Percentiles rank a stretch among this genome's conserved stretches.
phyloP scores from a whole-genome alignment of 2,329 filamentous ascomycete genomes.

The Talaromyces sp. region DNA sequence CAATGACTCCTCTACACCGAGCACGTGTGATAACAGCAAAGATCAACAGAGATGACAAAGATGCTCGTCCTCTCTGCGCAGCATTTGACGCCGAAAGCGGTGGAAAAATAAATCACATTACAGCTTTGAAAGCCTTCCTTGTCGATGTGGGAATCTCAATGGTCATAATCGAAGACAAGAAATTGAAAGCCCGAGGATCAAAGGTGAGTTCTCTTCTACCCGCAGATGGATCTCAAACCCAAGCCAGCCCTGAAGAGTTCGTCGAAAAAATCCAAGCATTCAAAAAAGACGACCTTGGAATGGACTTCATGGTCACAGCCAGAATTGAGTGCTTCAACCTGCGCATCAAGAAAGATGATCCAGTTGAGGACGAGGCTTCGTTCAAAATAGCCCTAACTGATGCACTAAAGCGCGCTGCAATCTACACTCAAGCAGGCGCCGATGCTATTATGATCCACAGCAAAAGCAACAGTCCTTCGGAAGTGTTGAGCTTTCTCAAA shows the following conservation, averaged over 20 bases:
- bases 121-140: not conserved
- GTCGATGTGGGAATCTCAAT: not conserved
- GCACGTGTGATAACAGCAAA: not conserved
- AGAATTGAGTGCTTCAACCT: conserved; percentile 8
- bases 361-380: not conserved
- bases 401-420: conserved; percentile 1
- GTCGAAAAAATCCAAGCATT: conserved; percentile 1
- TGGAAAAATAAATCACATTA: not conserved
- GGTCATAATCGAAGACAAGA: conserved; percentile 8
- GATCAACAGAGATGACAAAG: not conserved
- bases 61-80: conserved; percentile 1
- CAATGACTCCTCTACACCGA: conserved; percentile 3
- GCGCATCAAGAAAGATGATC: conserved; percentile 3
- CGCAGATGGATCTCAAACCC: conserved; percentile 1
- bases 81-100: conserved; percentile 9
- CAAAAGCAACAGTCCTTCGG: not conserved
- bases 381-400: conserved; percentile 3
- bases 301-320: conserved; percentile 2
- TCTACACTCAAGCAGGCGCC: conserved; percentile 4
- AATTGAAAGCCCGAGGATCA: not conserved
- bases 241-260: conserved; percentile 1
- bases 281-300: not conserved
- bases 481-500: not conserved
- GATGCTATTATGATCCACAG: conserved; percentile 10
- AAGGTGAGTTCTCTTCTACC: conserved; percentile 9